These are phyloP conservation scores for Erysimum cheiri DNA, from an alignment of 441 rosid species.

Conservation along the genomic window DNA sequence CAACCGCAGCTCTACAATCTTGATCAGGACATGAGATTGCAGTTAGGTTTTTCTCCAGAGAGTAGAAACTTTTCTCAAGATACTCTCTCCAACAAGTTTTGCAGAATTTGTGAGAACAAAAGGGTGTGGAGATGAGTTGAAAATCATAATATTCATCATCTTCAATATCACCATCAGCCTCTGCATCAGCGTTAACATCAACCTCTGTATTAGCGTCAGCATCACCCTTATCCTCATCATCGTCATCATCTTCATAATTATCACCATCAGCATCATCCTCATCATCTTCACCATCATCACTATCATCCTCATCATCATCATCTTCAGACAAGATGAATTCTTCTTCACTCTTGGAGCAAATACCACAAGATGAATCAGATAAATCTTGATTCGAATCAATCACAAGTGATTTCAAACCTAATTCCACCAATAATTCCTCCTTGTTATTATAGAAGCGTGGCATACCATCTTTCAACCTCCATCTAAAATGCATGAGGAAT, in stretches of 20 bases:
- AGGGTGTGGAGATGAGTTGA: conserved; percentile 26
- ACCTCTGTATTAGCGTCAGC: no score
- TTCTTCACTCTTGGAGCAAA: not conserved
- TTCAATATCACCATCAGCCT: not conserved
- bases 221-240: not conserved
- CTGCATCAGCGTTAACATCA: not conserved
- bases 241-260: not conserved
- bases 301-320: not conserved
- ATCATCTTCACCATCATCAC: not conserved
- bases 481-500: not conserved
- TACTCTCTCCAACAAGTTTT: conserved; percentile 6
- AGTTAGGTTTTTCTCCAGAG: not conserved
- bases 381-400: not conserved
- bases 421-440: not conserved
- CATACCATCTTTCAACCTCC: no score
- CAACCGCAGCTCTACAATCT: conserved; percentile 5
- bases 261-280: not conserved
- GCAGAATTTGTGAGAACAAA: conserved; percentile 30
- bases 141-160: not conserved
- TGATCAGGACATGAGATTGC: conserved; percentile 11
- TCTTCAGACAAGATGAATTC: not conserved
- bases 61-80: conserved; percentile 1
- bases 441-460: no score
- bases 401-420: not conserved
- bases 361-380: not conserved